Evolutionary conservation across 805 yeast species (phyloP).

Genomic region (Metschnikowia baotianmanensis): DNA sequence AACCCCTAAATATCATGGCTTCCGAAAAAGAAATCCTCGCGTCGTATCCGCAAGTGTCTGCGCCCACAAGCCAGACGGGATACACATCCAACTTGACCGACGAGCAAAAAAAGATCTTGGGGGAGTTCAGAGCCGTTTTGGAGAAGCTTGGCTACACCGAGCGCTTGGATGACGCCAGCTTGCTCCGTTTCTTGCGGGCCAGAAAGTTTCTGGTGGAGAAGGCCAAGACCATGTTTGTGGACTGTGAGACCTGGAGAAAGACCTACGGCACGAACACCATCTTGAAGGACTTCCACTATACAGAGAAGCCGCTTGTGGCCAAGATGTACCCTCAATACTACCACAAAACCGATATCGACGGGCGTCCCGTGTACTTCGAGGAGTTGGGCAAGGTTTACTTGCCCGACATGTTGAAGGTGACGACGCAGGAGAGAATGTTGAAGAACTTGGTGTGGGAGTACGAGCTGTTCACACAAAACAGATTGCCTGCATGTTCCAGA

Average conservation of each 20-base stretch:
- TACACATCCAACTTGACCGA: conserved; percentile 77
- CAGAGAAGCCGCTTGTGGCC: conserved; percentile 90
- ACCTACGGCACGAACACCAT: conserved; percentile 86
- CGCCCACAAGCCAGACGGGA: conserved; percentile 65
- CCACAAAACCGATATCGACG: conserved; percentile 95
- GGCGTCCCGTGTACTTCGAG: conserved; percentile 94
- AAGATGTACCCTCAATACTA: conserved; percentile 93
- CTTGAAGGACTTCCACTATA: conserved; percentile 81
- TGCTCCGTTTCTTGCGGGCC: conserved; percentile 86
- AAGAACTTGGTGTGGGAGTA: conserved; percentile 97
- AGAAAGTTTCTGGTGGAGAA: conserved; percentile 84
- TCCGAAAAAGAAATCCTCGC: conserved; percentile 41
- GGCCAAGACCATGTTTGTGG: conserved; percentile 78
- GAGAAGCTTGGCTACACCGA: conserved; percentile 64
- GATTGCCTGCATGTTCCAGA: conserved; percentile 95
- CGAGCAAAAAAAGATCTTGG: conserved; percentile 61
- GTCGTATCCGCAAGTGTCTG: conserved; percentile 70
- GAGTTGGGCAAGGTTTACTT: conserved; percentile 90
- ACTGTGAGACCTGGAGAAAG: conserved; percentile 90
- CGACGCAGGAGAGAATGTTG: conserved; percentile 94
- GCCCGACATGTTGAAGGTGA: conserved; percentile 87
- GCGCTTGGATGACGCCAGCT: conserved; percentile 83
- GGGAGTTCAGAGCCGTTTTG: conserved; percentile 56
- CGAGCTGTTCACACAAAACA: conserved; percentile 78
- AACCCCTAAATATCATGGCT: conserved; percentile 16